Conservation (phyloP, 73 alveolate genomes). For the Halteria grandinella region DNA sequence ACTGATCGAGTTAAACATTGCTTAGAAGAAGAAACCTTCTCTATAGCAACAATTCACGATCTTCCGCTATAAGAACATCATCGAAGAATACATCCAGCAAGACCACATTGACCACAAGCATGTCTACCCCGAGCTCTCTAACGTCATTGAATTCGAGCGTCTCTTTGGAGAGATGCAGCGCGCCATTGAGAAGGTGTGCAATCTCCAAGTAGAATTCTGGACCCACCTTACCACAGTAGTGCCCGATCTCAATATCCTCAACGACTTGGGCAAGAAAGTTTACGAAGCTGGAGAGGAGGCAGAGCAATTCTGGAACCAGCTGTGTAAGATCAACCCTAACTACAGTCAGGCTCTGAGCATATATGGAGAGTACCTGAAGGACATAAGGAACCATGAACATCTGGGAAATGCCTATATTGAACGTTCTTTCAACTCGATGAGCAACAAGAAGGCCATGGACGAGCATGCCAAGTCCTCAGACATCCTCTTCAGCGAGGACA, state of each 20-base stretch:
- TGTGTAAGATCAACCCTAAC: conserved; percentile 50
- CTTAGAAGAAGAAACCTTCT: conserved; percentile 60
- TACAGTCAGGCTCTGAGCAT: conserved; percentile 44
- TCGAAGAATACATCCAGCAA: conserved; percentile 34
- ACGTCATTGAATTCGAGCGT: conserved; percentile 60
- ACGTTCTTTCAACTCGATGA: conserved; percentile 25
- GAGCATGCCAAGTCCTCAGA: conserved; percentile 44
- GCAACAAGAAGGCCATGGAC: conserved; percentile 37
- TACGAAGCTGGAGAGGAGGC: conserved; percentile 40
- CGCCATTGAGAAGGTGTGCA: conserved; percentile 42
- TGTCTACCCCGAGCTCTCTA: conserved; percentile 50
- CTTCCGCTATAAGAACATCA: conserved; percentile 53
- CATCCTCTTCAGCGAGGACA: conserved; percentile 42
- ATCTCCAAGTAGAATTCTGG: conserved; percentile 55
- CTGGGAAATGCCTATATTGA: conserved; percentile 43
- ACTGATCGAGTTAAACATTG: conserved; percentile 44
- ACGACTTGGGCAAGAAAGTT: conserved; percentile 42
- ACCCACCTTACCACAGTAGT: conserved; percentile 57
- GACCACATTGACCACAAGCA: conserved; percentile 40
- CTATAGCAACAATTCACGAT: conserved; percentile 42
- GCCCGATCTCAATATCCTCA: conserved; percentile 53
- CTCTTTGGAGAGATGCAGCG: conserved; percentile 47
- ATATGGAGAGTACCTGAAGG: conserved; percentile 53
- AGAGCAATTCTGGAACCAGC: conserved; percentile 38
- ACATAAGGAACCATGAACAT: conserved; percentile 50